A percentile compares a stretch with the other conserved stretches of the same genome.
Conservation (phyloP, 129 eudicot genomes). For the Escallonia rubra region DNA sequence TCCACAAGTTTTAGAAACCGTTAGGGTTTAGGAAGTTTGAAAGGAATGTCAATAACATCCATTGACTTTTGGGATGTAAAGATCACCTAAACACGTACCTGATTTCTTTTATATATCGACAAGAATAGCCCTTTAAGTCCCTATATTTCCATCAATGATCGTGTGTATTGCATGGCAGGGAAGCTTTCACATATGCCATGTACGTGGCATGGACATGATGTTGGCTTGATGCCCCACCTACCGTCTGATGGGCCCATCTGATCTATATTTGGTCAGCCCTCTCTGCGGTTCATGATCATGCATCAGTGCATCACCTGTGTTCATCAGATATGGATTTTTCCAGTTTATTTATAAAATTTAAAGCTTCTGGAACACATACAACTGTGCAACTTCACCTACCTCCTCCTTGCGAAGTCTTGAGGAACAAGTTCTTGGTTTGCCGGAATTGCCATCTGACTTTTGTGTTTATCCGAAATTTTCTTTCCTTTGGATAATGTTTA, state of each 20-base stretch:
- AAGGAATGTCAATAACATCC: neutral
- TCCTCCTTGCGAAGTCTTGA: neutral
- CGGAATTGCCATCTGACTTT: neutral
- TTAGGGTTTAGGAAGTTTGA: neutral
- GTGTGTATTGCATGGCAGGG: conserved; percentile 1
- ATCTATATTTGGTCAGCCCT: neutral
- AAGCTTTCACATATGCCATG: neutral
- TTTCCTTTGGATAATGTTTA: neutral
- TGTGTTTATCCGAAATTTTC: neutral
- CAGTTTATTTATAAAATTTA: neutral
- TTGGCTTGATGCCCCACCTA: conserved; percentile 18
- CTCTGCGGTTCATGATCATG: conserved; percentile 5
- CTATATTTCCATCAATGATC: neutral
- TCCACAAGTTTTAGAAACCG: too few relatives aligned
- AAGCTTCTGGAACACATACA: conserved; percentile 6
- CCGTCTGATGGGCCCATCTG: conserved; percentile 3
- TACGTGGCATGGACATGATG: conserved; percentile 9
- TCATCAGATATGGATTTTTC: neutral
- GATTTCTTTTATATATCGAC: neutral
- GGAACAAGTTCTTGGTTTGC: too few relatives aligned
- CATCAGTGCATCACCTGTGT: neutral
- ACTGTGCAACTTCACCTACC: neutral
- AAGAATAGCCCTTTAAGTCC: neutral
- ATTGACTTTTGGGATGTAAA: neutral
- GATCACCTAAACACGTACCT: neutral